Evolutionary conservation across 2,329 filamentous ascomycete species (phyloP).

Genomic region (Alternaria tenuissima): DNA sequence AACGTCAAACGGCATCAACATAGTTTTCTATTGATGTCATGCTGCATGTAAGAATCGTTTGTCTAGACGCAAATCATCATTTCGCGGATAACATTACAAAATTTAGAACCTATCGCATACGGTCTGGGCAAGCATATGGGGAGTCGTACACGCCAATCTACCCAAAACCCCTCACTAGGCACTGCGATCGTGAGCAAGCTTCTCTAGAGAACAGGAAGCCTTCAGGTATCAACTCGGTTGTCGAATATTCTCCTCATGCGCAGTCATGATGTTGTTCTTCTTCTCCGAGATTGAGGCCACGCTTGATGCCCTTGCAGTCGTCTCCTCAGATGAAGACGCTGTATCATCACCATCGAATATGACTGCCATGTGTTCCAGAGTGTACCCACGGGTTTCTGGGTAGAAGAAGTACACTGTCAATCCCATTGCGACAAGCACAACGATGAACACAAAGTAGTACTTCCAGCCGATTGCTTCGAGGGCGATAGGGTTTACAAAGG

Average conservation of each 20-base stretch:
- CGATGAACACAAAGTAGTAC: slow-evolving; percentile 31
- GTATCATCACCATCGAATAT: slow-evolving; percentile 1
- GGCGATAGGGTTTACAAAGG: neutral
- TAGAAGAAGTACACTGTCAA: slow-evolving; percentile 21
- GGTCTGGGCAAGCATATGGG: too few species aligned
- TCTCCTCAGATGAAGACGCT: neutral
- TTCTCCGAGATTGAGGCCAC: neutral
- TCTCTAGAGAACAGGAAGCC: too few species aligned
- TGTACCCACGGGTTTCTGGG: slow-evolving; percentile 20
- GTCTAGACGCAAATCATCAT: too few species aligned
- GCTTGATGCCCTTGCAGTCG: neutral
- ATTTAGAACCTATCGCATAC: too few species aligned
- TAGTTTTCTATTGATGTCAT: too few species aligned
- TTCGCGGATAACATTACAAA: too few species aligned
- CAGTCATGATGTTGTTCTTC: neutral
- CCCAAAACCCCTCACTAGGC: too few species aligned
- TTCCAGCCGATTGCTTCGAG: neutral
- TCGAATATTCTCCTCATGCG: neutral
- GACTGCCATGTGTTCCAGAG: slow-evolving; percentile 21
- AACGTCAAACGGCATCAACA: too few species aligned
- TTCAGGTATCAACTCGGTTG: too few species aligned
- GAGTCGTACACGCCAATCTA: too few species aligned
- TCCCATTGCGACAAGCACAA: slow-evolving; percentile 11
- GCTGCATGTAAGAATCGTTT: too few species aligned
- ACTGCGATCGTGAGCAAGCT: too few species aligned